phyloP scores from a whole-genome alignment of 306 rosid genomes.

The Pyrus betulifolia region DNA sequence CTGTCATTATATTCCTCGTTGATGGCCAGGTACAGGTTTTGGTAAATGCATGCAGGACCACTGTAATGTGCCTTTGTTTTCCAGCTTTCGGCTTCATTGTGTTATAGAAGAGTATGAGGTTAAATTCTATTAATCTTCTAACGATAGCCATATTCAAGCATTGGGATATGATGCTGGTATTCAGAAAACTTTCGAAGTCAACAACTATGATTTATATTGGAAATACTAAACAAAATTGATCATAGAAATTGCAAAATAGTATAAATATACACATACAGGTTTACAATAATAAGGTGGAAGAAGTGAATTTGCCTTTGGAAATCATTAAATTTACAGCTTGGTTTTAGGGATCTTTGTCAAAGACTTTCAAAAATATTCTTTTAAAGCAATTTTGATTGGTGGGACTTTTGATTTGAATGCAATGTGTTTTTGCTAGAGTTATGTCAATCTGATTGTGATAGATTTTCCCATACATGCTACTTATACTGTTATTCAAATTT shows the following conservation, averaged over 20 bases:
- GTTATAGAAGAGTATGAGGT: neutral
- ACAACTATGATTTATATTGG: neutral
- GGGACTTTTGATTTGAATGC: neutral
- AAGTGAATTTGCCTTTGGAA: neutral
- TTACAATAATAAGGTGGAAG: neutral
- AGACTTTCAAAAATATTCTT: neutral
- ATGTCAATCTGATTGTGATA: neutral
- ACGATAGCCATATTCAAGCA: too few relatives aligned
- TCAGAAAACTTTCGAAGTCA: neutral
- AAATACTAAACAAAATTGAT: neutral
- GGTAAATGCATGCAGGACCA: neutral
- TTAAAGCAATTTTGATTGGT: neutral
- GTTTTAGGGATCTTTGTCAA: neutral
- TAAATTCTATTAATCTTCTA: neutral
- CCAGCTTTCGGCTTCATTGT: neutral
- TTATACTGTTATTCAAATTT: neutral
- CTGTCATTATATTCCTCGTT: constrained; percentile 72
- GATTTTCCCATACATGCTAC: neutral
- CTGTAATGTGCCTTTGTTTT: neutral
- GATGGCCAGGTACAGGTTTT: constrained; percentile 77
- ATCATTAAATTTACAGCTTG: neutral
- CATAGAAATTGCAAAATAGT: neutral
- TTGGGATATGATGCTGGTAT: neutral
- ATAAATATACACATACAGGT: neutral
- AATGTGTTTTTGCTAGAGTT: neutral